Evolutionary conservation across 805 yeast genomes (phyloP).

Genomic region (Lipomyces japonicus): DNA sequence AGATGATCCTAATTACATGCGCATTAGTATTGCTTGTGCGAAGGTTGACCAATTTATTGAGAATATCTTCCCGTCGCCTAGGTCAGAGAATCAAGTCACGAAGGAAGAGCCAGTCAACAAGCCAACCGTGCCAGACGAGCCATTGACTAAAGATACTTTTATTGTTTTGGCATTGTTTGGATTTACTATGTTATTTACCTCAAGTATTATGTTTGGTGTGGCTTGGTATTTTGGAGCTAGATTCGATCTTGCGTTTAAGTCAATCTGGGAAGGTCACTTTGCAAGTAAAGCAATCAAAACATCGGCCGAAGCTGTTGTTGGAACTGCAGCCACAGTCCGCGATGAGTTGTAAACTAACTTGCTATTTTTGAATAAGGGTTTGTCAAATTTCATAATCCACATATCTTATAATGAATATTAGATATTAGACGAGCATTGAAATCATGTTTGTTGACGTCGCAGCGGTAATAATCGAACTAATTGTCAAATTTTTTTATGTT

Average conservation of each 20-base stretch:
- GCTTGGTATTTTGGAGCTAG: conserved; percentile 35
- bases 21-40: conserved; percentile 80
- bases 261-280: neutral
- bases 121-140: conserved; percentile 11
- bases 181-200: conserved; percentile 8
- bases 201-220: conserved; percentile 26
- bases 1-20: conserved; percentile 78
- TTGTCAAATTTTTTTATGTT: no score
- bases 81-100: neutral
- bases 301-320: neutral
- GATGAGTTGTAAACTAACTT: neutral
- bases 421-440: no score
- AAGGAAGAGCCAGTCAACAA: conserved; percentile 4
- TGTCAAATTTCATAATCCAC: no score
- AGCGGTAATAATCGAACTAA: neutral
- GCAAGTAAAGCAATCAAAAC: neutral
- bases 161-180: conserved; percentile 27
- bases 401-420: no score
- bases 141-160: conserved; percentile 24
- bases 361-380: neutral
- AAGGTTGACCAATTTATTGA: conserved; percentile 87
- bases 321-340: neutral
- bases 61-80: conserved; percentile 28
- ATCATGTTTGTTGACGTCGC: no score
- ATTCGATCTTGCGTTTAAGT: conserved; percentile 34